These are phyloP conservation scores for Dendrocalamus latiflorus DNA, from an alignment of 202 grass and related monocot species.

Conservation along the genomic window DNA sequence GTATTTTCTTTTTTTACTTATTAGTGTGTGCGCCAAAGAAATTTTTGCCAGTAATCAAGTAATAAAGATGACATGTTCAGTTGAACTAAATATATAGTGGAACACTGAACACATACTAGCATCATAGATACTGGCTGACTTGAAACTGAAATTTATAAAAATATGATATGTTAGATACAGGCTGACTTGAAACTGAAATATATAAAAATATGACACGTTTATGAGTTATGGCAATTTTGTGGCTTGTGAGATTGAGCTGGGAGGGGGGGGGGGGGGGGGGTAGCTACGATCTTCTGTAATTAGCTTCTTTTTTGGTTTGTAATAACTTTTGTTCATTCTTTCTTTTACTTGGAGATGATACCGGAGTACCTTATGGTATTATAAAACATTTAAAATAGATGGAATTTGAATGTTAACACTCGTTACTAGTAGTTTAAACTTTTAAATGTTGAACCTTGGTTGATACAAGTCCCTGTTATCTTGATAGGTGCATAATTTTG, in stretches of 20 bases:
- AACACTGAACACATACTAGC: not conserved
- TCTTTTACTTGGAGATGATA: not conserved
- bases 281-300: not conserved
- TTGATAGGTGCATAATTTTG: slow-evolving; percentile 82
- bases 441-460: not conserved
- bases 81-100: not conserved
- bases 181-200: not conserved
- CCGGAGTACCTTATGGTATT: not conserved
- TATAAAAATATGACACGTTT: not conserved
- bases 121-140: not conserved
- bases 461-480: slow-evolving; percentile 22
- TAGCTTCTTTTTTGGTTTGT: not conserved
- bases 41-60: not conserved
- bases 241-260: not conserved
- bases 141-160: not conserved
- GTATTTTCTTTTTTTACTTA: not conserved
- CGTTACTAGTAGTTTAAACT: not conserved
- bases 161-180: not conserved
- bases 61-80: not conserved
- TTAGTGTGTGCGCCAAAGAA: not conserved
- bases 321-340: not conserved
- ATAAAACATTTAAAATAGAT: not conserved
- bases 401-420: not conserved
- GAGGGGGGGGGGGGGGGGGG: too few relatives aligned
- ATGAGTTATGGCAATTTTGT: not conserved